These are phyloP conservation scores for Bathelium albidoporum DNA, from an alignment of 495 filamentous ascomycete species.

Conservation along the genomic window DNA sequence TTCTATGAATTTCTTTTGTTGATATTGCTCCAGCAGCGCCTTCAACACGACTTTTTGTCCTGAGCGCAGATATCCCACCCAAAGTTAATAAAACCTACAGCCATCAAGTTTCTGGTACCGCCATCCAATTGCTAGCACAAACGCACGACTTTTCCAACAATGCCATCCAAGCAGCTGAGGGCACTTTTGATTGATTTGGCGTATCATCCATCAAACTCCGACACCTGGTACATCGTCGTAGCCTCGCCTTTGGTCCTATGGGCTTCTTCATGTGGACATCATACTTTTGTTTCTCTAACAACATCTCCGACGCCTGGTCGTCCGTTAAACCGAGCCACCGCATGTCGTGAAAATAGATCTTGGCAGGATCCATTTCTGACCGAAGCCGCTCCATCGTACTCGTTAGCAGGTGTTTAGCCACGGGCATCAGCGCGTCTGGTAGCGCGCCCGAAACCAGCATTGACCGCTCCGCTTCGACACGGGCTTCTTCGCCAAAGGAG, in stretches of 20 bases:
- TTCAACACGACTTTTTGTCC: background rate
- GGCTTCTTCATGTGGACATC: slow-evolving; percentile 17
- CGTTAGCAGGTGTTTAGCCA: slow-evolving; percentile 13
- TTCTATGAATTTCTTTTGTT: background rate
- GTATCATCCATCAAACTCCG: slow-evolving; percentile 53
- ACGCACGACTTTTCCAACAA: slow-evolving; percentile 42
- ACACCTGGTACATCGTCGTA: slow-evolving; percentile 49
- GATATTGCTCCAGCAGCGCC: background rate
- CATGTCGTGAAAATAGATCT: slow-evolving; percentile 20
- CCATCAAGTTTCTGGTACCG: background rate
- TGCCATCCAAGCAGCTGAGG: slow-evolving; percentile 40
- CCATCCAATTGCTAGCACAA: slow-evolving; percentile 24
- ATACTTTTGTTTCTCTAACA: slow-evolving; percentile 1
- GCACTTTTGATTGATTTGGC: slow-evolving; percentile 13
- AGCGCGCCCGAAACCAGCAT: slow-evolving; percentile 19
- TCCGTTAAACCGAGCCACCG: slow-evolving; percentile 21
- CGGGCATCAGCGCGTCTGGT: slow-evolving; percentile 21
- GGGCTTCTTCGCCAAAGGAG: slow-evolving; percentile 7
- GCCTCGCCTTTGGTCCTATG: slow-evolving; percentile 7
- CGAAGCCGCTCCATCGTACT: slow-evolving; percentile 11
- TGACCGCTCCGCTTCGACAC: slow-evolving; percentile 19
- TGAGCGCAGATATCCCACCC: background rate
- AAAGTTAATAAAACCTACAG: background rate
- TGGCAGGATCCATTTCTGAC: slow-evolving; percentile 10
- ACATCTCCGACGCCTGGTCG: slow-evolving; percentile 12